phyloP scores from a whole-genome alignment of 306 rosid genomes.

The Quercus agrifolia region DNA sequence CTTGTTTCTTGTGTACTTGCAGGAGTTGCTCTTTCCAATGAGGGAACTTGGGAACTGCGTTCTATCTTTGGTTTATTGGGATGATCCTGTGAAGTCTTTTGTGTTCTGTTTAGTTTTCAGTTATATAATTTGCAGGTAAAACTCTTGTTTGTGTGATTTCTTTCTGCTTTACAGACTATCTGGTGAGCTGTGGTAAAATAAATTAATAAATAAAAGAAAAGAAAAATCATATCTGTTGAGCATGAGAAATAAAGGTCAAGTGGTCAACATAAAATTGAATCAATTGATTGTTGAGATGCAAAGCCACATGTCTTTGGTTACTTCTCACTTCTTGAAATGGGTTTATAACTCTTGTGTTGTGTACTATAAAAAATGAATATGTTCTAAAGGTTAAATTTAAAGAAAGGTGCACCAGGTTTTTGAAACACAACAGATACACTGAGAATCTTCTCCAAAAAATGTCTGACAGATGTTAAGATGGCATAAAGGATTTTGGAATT shows the following conservation, averaged over 20 bases:
- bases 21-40: constrained; percentile 89
- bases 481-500: neutral
- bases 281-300: neutral
- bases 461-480: neutral
- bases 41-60: constrained; percentile 59
- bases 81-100: constrained; percentile 76
- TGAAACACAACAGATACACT: neutral
- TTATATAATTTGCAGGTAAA: constrained; percentile 80
- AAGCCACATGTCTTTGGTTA: neutral
- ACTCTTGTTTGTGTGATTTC: neutral
- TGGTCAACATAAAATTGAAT: neutral
- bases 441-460: neutral
- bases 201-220: neutral
- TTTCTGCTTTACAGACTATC: constrained; percentile 15
- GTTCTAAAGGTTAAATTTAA: neutral
- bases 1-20: constrained; percentile 27
- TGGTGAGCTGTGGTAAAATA: neutral
- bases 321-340: neutral
- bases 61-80: constrained; percentile 76
- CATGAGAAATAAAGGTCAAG: neutral
- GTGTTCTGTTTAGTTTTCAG: constrained; percentile 64
- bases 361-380: neutral
- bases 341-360: neutral
- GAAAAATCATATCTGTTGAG: neutral
- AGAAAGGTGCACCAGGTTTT: neutral